A percentile compares a stretch with the other conserved stretches of the same genome.
These are phyloP conservation scores for Priceomyces medius DNA, from an alignment of 805 yeast genomes.

Conservation along the genomic window DNA sequence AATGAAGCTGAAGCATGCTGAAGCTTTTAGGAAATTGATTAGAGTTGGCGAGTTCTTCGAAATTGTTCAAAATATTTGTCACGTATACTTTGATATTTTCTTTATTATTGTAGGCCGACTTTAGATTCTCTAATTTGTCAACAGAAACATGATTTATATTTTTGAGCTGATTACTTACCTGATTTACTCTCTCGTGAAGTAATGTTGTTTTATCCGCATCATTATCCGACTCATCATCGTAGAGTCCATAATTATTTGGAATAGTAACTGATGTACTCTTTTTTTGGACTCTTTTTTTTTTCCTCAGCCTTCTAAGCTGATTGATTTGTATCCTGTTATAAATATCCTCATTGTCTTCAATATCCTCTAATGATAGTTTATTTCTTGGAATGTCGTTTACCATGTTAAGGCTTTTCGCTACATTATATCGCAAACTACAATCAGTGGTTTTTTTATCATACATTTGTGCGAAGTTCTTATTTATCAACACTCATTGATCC, in stretches of 20 bases:
- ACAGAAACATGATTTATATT: not conserved
- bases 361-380: slow-evolving; percentile 3
- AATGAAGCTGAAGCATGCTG: not conserved
- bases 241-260: not conserved
- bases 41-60: not conserved
- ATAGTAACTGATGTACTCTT: not conserved
- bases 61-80: not conserved
- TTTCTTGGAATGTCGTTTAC: not conserved
- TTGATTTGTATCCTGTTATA: slow-evolving; percentile 12
- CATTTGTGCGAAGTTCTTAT: slow-evolving; percentile 1
- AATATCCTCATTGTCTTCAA: slow-evolving; percentile 16
- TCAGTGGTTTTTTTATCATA: not conserved
- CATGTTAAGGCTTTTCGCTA: not conserved
- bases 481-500: slow-evolving; percentile 1
- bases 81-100: not conserved
- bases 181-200: slow-evolving; percentile 7
- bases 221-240: slow-evolving; percentile 2
- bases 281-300: slow-evolving; percentile 2
- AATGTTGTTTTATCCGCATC: slow-evolving; percentile 1
- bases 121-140: not conserved
- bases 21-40: not conserved
- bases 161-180: slow-evolving; percentile 8
- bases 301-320: slow-evolving; percentile 6
- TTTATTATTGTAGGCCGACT: too few species aligned
- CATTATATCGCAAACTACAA: not conserved